A percentile compares a stretch with the other conserved stretches of the same genome.
Conservation (phyloP, 1,284 basidiomycete genomes). For the Gymnopus androsaceus region DNA sequence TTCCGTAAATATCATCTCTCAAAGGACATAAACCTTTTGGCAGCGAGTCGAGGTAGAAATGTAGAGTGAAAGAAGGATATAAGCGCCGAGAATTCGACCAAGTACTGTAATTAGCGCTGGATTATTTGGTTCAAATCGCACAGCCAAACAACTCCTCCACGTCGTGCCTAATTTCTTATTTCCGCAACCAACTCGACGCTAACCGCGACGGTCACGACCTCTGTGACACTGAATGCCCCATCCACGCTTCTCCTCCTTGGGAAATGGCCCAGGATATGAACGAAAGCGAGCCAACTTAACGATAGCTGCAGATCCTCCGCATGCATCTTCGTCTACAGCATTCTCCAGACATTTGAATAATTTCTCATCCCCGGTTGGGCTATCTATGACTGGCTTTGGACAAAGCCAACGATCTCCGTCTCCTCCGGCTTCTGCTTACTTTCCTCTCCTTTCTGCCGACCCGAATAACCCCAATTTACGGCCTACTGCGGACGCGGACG, state of each 20-base stretch:
- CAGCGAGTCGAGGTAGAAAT: too few relatives aligned
- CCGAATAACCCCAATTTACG: slow-evolving; percentile 51
- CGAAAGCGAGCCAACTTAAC: slow-evolving; percentile 12
- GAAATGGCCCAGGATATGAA: slow-evolving; percentile 9
- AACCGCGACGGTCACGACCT: background rate
- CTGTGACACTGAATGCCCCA: slow-evolving; percentile 2
- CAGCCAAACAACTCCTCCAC: background rate
- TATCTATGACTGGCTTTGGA: background rate
- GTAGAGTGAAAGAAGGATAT: too few relatives aligned
- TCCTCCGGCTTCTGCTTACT: slow-evolving; percentile 79
- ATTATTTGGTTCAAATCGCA: too few relatives aligned
- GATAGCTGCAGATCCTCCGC: slow-evolving; percentile 4
- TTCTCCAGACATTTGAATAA: slow-evolving; percentile 2
- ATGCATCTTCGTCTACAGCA: background rate
- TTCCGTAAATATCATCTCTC: too few relatives aligned
- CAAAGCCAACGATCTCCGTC: slow-evolving; percentile 44
- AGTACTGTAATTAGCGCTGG: too few relatives aligned
- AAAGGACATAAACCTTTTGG: too few relatives aligned
- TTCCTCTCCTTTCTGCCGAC: slow-evolving; percentile 52
- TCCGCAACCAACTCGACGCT: too few relatives aligned
- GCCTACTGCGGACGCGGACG: slow-evolving; percentile 59
- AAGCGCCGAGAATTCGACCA: too few relatives aligned
- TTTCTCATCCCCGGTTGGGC: slow-evolving; percentile 1
- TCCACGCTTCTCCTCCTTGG: slow-evolving; percentile 9
- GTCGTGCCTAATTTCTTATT: too few relatives aligned